Evolutionary conservation across 2,329 filamentous ascomycete genomes (phyloP).

Genomic region (Alternaria burnsii): DNA sequence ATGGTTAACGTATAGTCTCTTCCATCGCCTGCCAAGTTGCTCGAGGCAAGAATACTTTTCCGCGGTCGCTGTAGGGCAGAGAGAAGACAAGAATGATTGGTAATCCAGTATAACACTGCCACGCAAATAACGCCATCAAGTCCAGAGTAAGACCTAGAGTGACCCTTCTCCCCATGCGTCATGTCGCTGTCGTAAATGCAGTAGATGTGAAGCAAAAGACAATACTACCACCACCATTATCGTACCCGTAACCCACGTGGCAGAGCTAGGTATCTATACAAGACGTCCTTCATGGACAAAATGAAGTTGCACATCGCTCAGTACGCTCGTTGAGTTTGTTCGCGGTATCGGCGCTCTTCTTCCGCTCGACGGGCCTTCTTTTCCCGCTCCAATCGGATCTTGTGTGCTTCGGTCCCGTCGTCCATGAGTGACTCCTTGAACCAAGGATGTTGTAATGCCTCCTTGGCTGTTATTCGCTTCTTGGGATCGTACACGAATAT

Average conservation of each 20-base stretch:
- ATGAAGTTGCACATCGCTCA: constrained; percentile 19
- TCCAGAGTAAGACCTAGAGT: constrained; percentile 28
- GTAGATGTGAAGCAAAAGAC: constrained; percentile 44
- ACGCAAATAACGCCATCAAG: constrained; percentile 43
- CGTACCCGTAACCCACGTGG: constrained; percentile 12
- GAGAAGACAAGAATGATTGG: constrained; percentile 27
- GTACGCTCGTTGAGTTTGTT: constrained; percentile 32
- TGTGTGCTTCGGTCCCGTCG: constrained; percentile 70
- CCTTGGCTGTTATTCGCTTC: constrained; percentile 69
- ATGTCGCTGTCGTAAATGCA: constrained; percentile 52
- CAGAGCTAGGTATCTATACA: constrained; percentile 21
- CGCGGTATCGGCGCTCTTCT: constrained; percentile 44
- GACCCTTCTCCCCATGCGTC: constrained; percentile 42
- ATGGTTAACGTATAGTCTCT: constrained; percentile 13
- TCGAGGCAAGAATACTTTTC: constrained; percentile 12
- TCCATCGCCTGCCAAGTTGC: constrained; percentile 9
- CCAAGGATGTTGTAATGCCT: constrained; percentile 72
- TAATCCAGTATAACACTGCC: constrained; percentile 41
- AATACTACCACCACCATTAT: constrained; percentile 16
- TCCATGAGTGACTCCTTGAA: constrained; percentile 71
- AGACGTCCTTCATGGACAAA: constrained; percentile 17
- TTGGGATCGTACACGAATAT: constrained; percentile 75
- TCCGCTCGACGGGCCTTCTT: constrained; percentile 46
- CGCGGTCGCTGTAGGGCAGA: constrained; percentile 7
- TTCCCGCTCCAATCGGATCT: constrained; percentile 61